Evolutionary conservation across 2,329 filamentous ascomycete species (phyloP).

Genomic region (Alternaria sp.): DNA sequence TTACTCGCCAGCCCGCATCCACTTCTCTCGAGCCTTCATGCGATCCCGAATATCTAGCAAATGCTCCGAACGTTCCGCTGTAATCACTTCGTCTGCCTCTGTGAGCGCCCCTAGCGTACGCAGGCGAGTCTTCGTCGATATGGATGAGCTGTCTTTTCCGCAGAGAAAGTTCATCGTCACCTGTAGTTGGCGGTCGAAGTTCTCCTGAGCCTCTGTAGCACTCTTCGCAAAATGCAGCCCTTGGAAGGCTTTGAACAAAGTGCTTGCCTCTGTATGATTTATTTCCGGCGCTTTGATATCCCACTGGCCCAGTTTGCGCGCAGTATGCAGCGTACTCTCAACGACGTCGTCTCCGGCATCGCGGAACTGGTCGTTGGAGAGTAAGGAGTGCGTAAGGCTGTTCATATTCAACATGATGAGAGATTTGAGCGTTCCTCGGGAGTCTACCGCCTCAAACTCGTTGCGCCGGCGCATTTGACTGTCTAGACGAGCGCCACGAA

Average conservation of each 20-base stretch:
- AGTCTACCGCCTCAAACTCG: constrained; percentile 63
- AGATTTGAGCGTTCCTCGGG: constrained; percentile 74
- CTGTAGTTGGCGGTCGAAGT: constrained; percentile 68
- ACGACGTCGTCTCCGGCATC: constrained; percentile 65
- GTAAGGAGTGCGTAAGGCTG: constrained; percentile 81
- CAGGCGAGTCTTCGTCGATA: constrained; percentile 33
- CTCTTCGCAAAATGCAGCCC: constrained; percentile 72
- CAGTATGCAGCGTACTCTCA: constrained; percentile 78
- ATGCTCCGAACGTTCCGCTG: constrained; percentile 64
- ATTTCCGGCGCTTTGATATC: constrained; percentile 77
- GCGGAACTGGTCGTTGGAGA: constrained; percentile 69
- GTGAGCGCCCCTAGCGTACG: constrained; percentile 71
- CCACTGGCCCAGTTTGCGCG: constrained; percentile 87
- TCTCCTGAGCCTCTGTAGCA: constrained; percentile 59
- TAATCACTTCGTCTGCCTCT: constrained; percentile 80
- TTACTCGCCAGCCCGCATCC: constrained; percentile 85
- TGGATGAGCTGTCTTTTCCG: constrained; percentile 32
- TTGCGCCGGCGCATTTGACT: constrained; percentile 74
- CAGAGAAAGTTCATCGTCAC: constrained; percentile 51
- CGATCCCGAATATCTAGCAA: constrained; percentile 66
- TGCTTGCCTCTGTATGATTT: constrained; percentile 68
- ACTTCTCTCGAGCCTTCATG: constrained; percentile 71
- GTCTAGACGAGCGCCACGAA: constrained; percentile 89
- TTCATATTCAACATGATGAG: constrained; percentile 82
- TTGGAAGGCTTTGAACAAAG: constrained; percentile 82